A percentile compares a stretch with the other conserved stretches of the same genome.
Conservation (phyloP, 192 early-diverging fungal genomes). For the Jimgerdemannia flammicorona region DNA sequence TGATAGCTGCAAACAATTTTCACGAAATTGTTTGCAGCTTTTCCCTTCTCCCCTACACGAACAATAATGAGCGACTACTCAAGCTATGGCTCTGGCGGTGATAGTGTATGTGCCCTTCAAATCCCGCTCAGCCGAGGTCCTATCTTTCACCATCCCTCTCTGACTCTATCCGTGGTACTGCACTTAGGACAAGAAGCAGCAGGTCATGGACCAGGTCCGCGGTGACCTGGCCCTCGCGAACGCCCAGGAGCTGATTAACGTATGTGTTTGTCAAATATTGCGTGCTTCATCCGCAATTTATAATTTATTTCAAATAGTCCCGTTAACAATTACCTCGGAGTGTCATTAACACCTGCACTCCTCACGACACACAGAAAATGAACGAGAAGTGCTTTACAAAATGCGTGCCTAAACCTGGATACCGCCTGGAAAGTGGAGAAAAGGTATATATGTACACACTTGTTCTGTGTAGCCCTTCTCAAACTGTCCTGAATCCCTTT, state of each 20-base stretch:
- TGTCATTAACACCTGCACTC: conserved; percentile 9
- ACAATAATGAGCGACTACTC: too few relatives aligned
- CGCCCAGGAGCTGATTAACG: conserved; percentile 77
- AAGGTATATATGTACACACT: conserved; percentile 39
- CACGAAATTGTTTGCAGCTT: too few relatives aligned
- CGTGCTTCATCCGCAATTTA: not conserved
- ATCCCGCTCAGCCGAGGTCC: too few relatives aligned
- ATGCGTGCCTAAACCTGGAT: conserved; percentile 74
- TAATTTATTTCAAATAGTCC: not conserved
- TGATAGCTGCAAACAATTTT: too few relatives aligned
- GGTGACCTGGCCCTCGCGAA: conserved; percentile 77
- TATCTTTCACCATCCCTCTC: too few relatives aligned
- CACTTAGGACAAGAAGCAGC: conserved; percentile 52
- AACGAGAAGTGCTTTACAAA: conserved; percentile 85
- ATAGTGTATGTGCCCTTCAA: too few relatives aligned
- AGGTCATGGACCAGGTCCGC: conserved; percentile 75
- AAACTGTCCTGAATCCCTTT: not conserved
- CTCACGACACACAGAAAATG: conserved; percentile 58
- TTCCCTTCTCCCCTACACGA: too few relatives aligned
- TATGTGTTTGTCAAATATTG: conserved; percentile 26
- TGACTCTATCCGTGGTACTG: too few relatives aligned
- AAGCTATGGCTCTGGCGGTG: too few relatives aligned
- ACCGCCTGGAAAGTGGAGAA: conserved; percentile 63
- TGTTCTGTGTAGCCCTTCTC: too few relatives aligned
- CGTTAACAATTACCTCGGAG: not conserved